phyloP scores from a whole-genome alignment of 2,329 filamentous ascomycete species.

The Talaromyces sp. region DNA sequence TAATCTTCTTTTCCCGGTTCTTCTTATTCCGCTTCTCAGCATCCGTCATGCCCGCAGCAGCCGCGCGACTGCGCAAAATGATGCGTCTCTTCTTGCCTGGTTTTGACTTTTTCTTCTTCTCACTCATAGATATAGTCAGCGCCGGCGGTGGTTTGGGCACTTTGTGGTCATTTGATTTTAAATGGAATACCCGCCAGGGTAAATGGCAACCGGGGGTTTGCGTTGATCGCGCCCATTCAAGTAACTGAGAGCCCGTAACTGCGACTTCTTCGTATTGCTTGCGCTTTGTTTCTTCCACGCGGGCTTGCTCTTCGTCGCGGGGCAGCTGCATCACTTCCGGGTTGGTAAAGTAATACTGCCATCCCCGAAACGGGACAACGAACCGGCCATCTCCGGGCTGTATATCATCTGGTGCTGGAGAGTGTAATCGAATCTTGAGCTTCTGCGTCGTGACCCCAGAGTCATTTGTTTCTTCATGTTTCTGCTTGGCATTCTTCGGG shows the following conservation, averaged over 20 bases:
- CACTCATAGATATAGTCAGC: background rate
- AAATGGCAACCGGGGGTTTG: conserved; percentile 32
- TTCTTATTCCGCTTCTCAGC: conserved; percentile 36
- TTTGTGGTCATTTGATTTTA: conserved; percentile 20
- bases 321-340: conserved; percentile 20
- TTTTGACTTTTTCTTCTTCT: conserved; percentile 26
- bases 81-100: conserved; percentile 40
- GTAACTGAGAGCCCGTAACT: conserved; percentile 28
- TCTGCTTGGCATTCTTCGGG: conserved; percentile 9
- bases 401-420: conserved; percentile 28
- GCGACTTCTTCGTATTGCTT: conserved; percentile 32
- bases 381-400: conserved; percentile 29
- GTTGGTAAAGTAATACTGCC: conserved; percentile 37
- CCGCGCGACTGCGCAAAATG: conserved; percentile 30
- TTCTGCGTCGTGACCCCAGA: conserved; percentile 25
- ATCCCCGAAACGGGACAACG: conserved; percentile 35
- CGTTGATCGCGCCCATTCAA: conserved; percentile 21
- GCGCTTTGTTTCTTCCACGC: conserved; percentile 14
- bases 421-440: conserved; percentile 33
- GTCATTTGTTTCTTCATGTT: background rate
- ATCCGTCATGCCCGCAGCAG: conserved; percentile 22
- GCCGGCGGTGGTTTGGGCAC: background rate
- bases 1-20: conserved; percentile 34
- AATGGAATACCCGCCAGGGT: conserved; percentile 35
- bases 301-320: conserved; percentile 10